Evolutionary conservation across 2,329 filamentous ascomycete genomes (phyloP).

Genomic region (Fusarium clavum): DNA sequence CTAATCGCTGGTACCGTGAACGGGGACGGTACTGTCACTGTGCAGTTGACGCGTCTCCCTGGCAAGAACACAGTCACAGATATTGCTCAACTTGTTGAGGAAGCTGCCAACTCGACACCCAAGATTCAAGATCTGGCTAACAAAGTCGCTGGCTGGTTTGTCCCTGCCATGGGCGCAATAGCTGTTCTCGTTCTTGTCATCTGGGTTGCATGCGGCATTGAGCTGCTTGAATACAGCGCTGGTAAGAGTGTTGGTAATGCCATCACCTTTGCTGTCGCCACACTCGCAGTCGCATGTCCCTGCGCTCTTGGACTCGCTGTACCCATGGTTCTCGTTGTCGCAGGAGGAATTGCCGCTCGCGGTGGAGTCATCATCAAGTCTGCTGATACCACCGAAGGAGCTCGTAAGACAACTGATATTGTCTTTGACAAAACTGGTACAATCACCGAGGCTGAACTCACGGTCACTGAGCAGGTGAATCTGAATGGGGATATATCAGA

Average conservation of each 20-base stretch:
- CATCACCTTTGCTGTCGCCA: conserved; percentile 56
- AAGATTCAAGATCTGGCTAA: conserved; percentile 69
- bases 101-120: conserved; percentile 69
- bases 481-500: background rate
- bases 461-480: background rate
- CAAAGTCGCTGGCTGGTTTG: conserved; percentile 67
- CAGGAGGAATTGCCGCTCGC: conserved; percentile 67
- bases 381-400: conserved; percentile 65
- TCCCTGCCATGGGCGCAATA: conserved; percentile 64
- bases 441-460: conserved; percentile 62
- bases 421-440: conserved; percentile 78
- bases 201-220: conserved; percentile 6
- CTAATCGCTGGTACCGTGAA: conserved; percentile 16
- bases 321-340: conserved; percentile 73
- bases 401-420: conserved; percentile 65
- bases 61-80: conserved; percentile 69
- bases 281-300: conserved; percentile 72
- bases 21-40: conserved; percentile 61
- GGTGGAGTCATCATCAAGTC: conserved; percentile 71
- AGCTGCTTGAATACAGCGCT: conserved; percentile 53
- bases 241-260: conserved; percentile 47
- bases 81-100: conserved; percentile 70
- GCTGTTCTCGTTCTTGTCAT: conserved; percentile 56
- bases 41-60: conserved; percentile 61
- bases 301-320: conserved; percentile 74